A percentile compares a stretch with the other conserved stretches of the same genome.
Conservation (phyloP, 192 early-diverging fungal species). For the Spinellus fusiger region DNA sequence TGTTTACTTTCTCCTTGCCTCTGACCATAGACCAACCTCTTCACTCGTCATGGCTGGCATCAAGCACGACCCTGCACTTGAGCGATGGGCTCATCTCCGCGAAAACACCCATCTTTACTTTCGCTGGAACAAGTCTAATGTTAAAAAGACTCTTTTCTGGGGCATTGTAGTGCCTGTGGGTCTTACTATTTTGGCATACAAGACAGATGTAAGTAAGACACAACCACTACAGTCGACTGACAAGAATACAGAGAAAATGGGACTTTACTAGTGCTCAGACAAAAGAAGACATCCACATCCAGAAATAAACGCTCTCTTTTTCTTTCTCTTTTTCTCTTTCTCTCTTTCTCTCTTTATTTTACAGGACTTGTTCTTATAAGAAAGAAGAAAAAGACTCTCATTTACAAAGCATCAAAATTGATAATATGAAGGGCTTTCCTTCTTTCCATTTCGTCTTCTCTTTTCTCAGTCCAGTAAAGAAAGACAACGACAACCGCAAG, state of each 20-base stretch:
- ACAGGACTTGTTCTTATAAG: background rate
- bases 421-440: conserved; percentile 74
- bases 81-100: conserved; percentile 35
- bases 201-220: conserved; percentile 28
- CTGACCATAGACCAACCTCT: background rate
- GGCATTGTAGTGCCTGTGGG: conserved; percentile 30
- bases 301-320: background rate
- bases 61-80: conserved; percentile 34
- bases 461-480: conserved; percentile 73
- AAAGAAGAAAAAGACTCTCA: background rate
- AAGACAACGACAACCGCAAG: conserved; percentile 65
- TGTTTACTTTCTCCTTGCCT: too few species aligned
- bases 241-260: conserved; percentile 26
- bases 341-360: background rate
- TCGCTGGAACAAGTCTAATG: conserved; percentile 26
- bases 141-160: conserved; percentile 22
- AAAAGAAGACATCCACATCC: conserved; percentile 9
- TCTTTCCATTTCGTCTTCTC: conserved; percentile 78
- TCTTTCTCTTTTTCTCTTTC: background rate
- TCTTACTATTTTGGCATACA: conserved; percentile 27
- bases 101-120: conserved; percentile 36
- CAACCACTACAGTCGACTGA: background rate
- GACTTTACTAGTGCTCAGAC: conserved; percentile 33
- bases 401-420: conserved; percentile 87
- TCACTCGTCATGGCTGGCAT: conserved; percentile 25